Evolutionary conservation across 257 asterid genomes (phyloP), one percentile per base, ranked within the genome.

Genomic region (Agastache rugosa): DNA sequence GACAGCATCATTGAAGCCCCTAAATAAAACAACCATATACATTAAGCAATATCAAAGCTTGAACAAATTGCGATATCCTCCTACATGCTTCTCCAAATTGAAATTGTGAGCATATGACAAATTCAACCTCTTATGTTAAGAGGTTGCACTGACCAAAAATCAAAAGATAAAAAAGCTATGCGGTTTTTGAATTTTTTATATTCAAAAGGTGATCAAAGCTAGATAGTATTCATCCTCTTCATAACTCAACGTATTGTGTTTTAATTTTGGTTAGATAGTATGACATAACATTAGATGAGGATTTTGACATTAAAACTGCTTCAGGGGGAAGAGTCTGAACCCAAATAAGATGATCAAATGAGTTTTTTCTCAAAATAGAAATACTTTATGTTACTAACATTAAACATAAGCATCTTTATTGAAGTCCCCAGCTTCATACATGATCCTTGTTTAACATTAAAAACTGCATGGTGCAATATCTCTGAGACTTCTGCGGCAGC

Each of bases 1-100:
- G 31, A 86, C 63, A 72, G 88, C 88, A 54, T 81, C 81, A 66
- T 80, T 82, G 85, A 84, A 86, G 67, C 77, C 77, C 91, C 88
- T 84, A 73, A 35, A 56, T 11, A 76, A 44, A 35, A 67, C 68
- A 72, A 78, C 45, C 67, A 75, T 10, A 68, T 50, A 63, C 69
- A 61, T 63, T 69, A 47, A 64, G 75, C 7, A 25, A 51, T 19
- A 20, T 72, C 35, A 50, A 72, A 53, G 15, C 70, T 31, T 69
- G 64, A 70, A 19, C 19, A 22, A 71, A 65, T 58, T 44, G 59
- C 50, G 62, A 19, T 42, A 41, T 53, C 23, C 12, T 23, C 56
- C 17, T 50, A 29, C 6, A 72, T 54, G 47, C 51, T 58, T 63
- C 77, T 69, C 53, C 35, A 48, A 75, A 69, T 12, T 63, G 14